Conservation (phyloP, 306 rosid genomes). For the Begonia fuchsioides region DNA sequence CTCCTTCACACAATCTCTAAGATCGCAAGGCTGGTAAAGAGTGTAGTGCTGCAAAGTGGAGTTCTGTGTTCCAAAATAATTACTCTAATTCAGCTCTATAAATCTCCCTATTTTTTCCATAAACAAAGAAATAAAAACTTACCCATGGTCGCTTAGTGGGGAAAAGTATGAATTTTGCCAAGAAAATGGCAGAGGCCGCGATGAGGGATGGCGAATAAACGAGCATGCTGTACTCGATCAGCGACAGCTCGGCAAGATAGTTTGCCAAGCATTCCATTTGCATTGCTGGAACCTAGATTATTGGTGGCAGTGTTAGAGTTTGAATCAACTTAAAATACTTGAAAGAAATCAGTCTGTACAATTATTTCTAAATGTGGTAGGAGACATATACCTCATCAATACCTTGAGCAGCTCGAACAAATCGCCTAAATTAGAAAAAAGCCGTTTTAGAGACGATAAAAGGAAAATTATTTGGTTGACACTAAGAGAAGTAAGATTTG, state of each 20-base stretch:
- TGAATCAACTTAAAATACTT: neutral
- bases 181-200: constrained; percentile 53
- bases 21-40: constrained; percentile 28
- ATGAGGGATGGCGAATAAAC: constrained; percentile 37
- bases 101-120: neutral
- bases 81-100: neutral
- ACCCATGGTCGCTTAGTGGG: constrained; percentile 53
- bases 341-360: no score
- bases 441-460: no score
- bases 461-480: no score
- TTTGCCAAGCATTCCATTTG: constrained; percentile 43
- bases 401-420: no score
- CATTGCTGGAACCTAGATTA: constrained; percentile 28
- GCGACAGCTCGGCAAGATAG: constrained; percentile 44
- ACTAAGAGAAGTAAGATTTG: no score
- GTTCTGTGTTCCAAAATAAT: constrained; percentile 25
- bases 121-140: neutral
- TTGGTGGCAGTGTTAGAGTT: no score
- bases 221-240: constrained; percentile 41
- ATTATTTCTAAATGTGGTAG: no score
- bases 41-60: constrained; percentile 49
- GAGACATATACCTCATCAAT: no score
- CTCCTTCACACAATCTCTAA: constrained; percentile 24
- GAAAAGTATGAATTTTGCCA: constrained; percentile 44
- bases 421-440: no score